Conservation (phyloP, 2,329 filamentous ascomycete species). For the Arthrobotrys megalospora region DNA sequence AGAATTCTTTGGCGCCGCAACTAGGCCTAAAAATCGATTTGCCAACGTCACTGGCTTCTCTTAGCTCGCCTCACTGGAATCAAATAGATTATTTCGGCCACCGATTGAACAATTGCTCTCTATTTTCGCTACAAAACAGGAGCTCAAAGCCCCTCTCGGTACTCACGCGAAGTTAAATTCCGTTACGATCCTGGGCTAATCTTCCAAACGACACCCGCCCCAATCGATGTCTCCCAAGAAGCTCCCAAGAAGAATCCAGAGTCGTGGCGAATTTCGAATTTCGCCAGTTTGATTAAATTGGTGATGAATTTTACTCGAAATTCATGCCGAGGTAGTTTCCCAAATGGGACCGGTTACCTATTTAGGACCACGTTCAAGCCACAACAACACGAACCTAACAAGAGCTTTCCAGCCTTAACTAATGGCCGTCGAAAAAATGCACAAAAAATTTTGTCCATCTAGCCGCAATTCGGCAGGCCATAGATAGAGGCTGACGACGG, state of each 20-base stretch:
- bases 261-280: slow-evolving; percentile 9
- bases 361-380: slow-evolving; percentile 27
- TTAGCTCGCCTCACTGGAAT: neutral
- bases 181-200: slow-evolving; percentile 5
- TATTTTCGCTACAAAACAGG: slow-evolving; percentile 33
- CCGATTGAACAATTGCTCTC: slow-evolving; percentile 4
- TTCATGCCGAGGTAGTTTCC: slow-evolving; percentile 51
- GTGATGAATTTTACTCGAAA: slow-evolving; percentile 15
- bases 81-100: slow-evolving; percentile 10
- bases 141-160: slow-evolving; percentile 23
- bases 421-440: slow-evolving; percentile 28
- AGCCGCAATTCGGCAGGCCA: slow-evolving; percentile 48
- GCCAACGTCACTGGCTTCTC: slow-evolving; percentile 22
- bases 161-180: slow-evolving; percentile 10
- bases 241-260: neutral
- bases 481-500: slow-evolving; percentile 2
- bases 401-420: slow-evolving; percentile 13
- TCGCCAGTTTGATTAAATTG: slow-evolving; percentile 32
- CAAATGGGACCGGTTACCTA: slow-evolving; percentile 18
- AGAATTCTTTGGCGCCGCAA: slow-evolving; percentile 18
- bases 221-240: slow-evolving; percentile 21
- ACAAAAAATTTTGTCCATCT: slow-evolving; percentile 25
- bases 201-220: slow-evolving; percentile 2
- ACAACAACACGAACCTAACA: slow-evolving; percentile 19
- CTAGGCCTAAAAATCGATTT: slow-evolving; percentile 28